Base-by-base conservation (phyloP, 306 rosid species). In the Medicago arabica region DNA sequence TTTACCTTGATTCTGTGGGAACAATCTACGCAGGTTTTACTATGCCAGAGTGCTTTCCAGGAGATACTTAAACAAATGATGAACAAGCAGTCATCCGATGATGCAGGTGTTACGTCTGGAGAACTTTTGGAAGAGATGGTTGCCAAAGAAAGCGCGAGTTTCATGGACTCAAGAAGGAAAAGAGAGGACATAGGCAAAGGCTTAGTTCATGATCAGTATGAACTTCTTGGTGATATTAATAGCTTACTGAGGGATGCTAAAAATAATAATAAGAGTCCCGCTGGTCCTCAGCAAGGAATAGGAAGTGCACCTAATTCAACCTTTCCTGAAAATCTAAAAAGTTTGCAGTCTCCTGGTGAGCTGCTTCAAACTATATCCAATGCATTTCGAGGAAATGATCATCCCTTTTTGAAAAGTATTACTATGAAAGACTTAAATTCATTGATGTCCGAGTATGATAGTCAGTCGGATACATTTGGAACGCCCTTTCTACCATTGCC, bases 41-140 rank as follows among this genome's bases (percentile, higher is more conserved):
- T 95, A 71, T 95, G 98, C 85, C 96, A 92, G 79, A 90, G 90
- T 79, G 93, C 92, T 83, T 95, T 95, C 61, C 92, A 74, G 18
- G 96, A 92, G 90, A 87, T 92, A 85, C 97, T 95, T 23, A 93
- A 88, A 89, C 97, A 92, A 78, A 95, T 90, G 96, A 90, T 81
- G 88, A 84, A 75, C 87, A 78, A 62, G 54, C 85, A 77, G 67
- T 84, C 90, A 74, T 65, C 82, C 81, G 85, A 81, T 77, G 88
- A 81, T 41, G 80, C 71, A 72, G 78, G 77, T 71, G 66, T 74
- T 18, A 39, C 66, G 62, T 76, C 90, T 40, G 82, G 83, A 44
- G 83, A 79, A 80, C 78, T 80, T 64, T 69, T 84, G 69, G 88
- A 89, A 77, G 89, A 87, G 53, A 84, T 76, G 80, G 82, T 73